Conservation (phyloP, 345 rosid genomes). For the Toxicodendron radicans region DNA sequence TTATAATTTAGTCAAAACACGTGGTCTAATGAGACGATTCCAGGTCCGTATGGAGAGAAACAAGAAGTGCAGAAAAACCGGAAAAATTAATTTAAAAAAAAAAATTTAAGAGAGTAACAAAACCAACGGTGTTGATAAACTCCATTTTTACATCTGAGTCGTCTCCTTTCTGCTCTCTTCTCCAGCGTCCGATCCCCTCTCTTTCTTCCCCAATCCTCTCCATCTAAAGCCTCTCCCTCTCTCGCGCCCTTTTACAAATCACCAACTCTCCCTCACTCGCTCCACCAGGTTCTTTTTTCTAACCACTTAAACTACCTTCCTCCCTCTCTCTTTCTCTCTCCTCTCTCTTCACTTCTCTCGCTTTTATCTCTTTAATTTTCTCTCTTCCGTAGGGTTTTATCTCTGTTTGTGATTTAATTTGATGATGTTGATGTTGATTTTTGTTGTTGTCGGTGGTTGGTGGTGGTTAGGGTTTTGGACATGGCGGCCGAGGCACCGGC, state of each 20-base stretch:
- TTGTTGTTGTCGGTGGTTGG: constrained; percentile 11
- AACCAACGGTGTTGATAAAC: constrained; percentile 81
- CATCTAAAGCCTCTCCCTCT: constrained; percentile 44
- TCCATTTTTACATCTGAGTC: constrained; percentile 53
- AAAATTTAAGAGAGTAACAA: neutral
- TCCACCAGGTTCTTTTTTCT: constrained; percentile 8
- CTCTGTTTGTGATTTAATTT: neutral
- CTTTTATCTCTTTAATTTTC: neutral
- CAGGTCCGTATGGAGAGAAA: constrained; percentile 15
- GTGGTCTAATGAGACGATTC: constrained; percentile 8
- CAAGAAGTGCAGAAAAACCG: constrained; percentile 12
- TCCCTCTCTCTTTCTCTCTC: neutral
- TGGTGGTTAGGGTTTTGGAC: constrained; percentile 28
- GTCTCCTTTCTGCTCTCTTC: constrained; percentile 58
- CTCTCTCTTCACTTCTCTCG: neutral
- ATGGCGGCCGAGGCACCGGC: constrained; percentile 60
- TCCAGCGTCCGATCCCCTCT: constrained; percentile 92
- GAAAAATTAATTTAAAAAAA: neutral
- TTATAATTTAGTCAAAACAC: neutral
- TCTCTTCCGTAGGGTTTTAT: constrained; percentile 7
- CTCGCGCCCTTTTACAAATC: constrained; percentile 75
- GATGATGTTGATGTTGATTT: constrained; percentile 8
- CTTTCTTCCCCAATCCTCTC: constrained; percentile 34
- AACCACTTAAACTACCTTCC: constrained; percentile 4
- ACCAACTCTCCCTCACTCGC: constrained; percentile 6